Evolutionary conservation across 306 rosid species (phyloP), one percentile per base, ranked within the genome.

Genomic region (Ziziphus jujuba): DNA sequence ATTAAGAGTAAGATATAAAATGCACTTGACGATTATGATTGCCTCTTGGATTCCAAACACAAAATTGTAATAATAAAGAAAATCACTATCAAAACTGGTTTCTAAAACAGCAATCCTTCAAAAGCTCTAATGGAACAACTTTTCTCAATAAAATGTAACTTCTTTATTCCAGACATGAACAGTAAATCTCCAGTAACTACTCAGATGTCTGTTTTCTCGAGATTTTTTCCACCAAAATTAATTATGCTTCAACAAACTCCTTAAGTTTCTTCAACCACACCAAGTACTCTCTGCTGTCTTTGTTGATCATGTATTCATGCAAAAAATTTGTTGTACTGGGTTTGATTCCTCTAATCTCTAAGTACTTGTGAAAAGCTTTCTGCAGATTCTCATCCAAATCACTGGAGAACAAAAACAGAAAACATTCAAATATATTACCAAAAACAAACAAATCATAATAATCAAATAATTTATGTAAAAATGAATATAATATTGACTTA

Each of bases 221-320:
- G 20, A 31, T 15, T 33, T 62, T 68, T 64, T 66, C 72, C 47
- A 66, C 68, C 33, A 20, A 67, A 54, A 45, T 21, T 19, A 38
- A n/a, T 75, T 69, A 93, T 6, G 86, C 91, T 65, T 84, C 82
- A 52, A 93, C 52, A 40, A 93, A 93, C 35, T 56, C 75, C 83
- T 85, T 81, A 72, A 93, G 80, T 76, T 88, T 90, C 33, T 82
- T 74, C 85, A 90, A 56, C 99, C 99, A 93, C 22, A 67, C 62
- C 79, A 84, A 77, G 79, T 85, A 85, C 72, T 93, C 99, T 71
- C 64, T 90, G 61, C 95, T 82, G 67, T 93, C 96, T 70, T 90
- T 93, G 87, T 88, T 84, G 83, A 88, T 87, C 99, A 93, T 93
- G 85, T 87, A 93, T 90, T 88, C 95, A 16, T 93, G 99, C 84